These are phyloP conservation scores for Sclerotinia subarctica DNA, from an alignment of 2,329 filamentous ascomycete genomes.

Conservation along the genomic window DNA sequence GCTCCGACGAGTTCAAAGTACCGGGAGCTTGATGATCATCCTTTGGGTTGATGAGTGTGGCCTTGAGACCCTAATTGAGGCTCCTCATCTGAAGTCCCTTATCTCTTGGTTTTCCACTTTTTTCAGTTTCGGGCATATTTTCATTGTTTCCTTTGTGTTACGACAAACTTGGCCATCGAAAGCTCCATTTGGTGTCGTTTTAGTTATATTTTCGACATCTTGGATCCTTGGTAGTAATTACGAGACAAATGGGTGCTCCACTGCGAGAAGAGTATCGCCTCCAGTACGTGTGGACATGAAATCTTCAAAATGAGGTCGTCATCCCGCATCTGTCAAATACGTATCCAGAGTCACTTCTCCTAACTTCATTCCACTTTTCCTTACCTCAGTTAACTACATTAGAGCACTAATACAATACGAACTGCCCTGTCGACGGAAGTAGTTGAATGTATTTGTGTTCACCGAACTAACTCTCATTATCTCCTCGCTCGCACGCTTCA, in stretches of 20 bases:
- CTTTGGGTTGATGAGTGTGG: not conserved
- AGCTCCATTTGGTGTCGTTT: slow-evolving; percentile 14
- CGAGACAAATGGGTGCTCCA: slow-evolving; percentile 15
- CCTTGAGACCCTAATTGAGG: slow-evolving; percentile 4
- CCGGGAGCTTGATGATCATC: slow-evolving; percentile 11
- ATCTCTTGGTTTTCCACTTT: slow-evolving; percentile 10
- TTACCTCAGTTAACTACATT: not conserved
- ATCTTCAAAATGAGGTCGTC: slow-evolving; percentile 19
- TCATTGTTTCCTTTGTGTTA: slow-evolving; percentile 20
- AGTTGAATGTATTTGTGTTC: slow-evolving; percentile 8
- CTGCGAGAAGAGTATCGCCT: slow-evolving; percentile 6
- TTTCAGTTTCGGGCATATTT: slow-evolving; percentile 15
- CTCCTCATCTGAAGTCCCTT: slow-evolving; percentile 3
- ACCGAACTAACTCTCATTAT: not conserved
- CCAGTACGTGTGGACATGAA: not conserved
- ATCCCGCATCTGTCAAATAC: slow-evolving; percentile 8
- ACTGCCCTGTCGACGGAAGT: slow-evolving; percentile 1
- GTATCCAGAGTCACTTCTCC: slow-evolving; percentile 13
- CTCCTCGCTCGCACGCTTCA: not conserved
- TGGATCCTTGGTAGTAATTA: slow-evolving; percentile 18
- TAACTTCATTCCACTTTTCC: slow-evolving; percentile 6
- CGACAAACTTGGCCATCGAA: slow-evolving; percentile 16
- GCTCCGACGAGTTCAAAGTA: slow-evolving; percentile 16
- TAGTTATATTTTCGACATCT: slow-evolving; percentile 6
- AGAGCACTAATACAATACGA: slow-evolving; percentile 13